Evolutionary conservation across 2,329 filamentous ascomycete species (phyloP), one percentile per base, ranked within the genome.

Genomic region (Fusarium sterilihyphosum): DNA sequence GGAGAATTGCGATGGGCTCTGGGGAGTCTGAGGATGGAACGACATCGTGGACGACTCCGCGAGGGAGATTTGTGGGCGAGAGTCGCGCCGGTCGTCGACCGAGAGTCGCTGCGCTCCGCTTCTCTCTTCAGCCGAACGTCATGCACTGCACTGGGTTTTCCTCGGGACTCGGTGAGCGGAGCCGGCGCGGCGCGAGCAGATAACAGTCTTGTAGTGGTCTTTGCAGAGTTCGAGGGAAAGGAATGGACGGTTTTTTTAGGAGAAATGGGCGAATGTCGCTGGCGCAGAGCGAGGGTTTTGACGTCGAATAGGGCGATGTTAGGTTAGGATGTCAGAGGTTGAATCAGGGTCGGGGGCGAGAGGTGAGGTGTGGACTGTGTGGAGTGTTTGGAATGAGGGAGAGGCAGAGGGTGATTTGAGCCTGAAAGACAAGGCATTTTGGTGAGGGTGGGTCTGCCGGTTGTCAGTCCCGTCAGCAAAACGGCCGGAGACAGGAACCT

Each of bases 361-460:
- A 77, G 76, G 78, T 79, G 77, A 62, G 64, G 64, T 62, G 77
- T 79, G 75, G 75, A 76, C 41, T 60, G 57, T 60, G 77, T 74
- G 75, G 68, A 77, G 77, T 67, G 74, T 70, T 65, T 78, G 76
- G 77, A 78, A 79, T 78, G 77, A 77, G 76, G 76, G 76, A 77
- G 74, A 72, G 66, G 64, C 61, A 64, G 59, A 67, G 60, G 61
- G 56, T 67, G 61, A 50, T 77, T 78, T 68, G 67, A 67, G 80
- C 80, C 80, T 81, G 80, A 81, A 79, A 80, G 71, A 76, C 79
- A 70, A 81, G 80, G 80, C 80, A 80, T 70, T 65, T 65, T 66
- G 47, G 17, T 52, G 49, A 35, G 58, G 59, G 61, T 59, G 67
- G 54, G 57, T 38, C 57, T 50, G 20, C 31, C 33, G 29, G 46